Evolutionary conservation across 2,329 filamentous ascomycete genomes (phyloP), one percentile per base, ranked within the genome.

Genomic region (Sphaerostilbella broomeana): DNA sequence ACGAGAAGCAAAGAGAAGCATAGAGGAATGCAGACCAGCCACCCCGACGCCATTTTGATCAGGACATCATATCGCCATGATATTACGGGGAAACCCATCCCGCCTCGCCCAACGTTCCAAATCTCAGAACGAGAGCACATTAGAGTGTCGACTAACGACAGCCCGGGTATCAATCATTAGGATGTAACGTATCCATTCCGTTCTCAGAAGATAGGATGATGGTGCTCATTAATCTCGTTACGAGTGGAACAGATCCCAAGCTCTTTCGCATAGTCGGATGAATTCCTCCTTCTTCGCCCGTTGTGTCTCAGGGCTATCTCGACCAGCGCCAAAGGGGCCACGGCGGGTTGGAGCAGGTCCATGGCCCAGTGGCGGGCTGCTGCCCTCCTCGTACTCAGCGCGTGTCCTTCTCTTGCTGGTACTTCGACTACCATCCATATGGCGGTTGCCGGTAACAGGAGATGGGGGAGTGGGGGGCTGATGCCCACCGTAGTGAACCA

Each of bases 191-290:
- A 31, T 31, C 15, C 3, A 17, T 16, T 31, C 28, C 29, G 5
- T n/a, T n/a, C n/a, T 31, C 15, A 31, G 29, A 31, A 12, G 4
- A 8, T 6, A 13, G 13, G 15, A 17, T 31, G 15, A n/a, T 22
- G 20, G 13, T 17, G n/a, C 12, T 18, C 12, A 17, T 12, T 21
- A 12, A 5, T 25, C 21, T n/a, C 25, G 39, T 77, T 67, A 95
- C 46, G 88, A 95, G 68, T 97, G 92, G 64, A 97, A 95, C 19
- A 98, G 65, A 66, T 98, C 92, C 92, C 92, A 98, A 7, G 92
- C 92, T 55, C 86, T 74, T 51, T 86, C 80, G 59, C 90, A 95
- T 35, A 97, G 68, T 40, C 76, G 71, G 48, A 98, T 69, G 57
- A 98, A 98, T 60, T 95, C 87, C 29, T 95, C 88, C 58, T 88